These are phyloP conservation scores for Malassezia slooffiae DNA, from an alignment of 1,284 basidiomycete species.

Conservation along the genomic window DNA sequence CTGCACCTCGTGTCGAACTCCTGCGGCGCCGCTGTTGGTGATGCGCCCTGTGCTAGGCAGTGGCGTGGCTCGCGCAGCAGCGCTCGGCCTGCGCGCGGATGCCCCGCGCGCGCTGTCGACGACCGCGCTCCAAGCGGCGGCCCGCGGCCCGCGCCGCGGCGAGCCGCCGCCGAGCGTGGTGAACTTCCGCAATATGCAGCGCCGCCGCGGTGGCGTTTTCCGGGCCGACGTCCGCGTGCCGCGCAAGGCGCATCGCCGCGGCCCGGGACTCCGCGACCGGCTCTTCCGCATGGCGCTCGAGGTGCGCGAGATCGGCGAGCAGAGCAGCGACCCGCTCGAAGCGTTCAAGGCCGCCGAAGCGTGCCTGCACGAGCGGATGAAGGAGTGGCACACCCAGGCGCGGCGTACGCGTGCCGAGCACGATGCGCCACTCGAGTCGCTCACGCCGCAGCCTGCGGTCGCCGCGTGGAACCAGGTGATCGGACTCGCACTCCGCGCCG, in stretches of 20 bases:
- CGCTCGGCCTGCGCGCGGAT: too few relatives aligned
- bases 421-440: neutral
- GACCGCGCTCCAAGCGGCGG: too few relatives aligned
- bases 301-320: slow-evolving; percentile 1
- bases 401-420: slow-evolving; percentile 1
- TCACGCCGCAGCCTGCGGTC: slow-evolving; percentile 7
- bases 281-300: slow-evolving; percentile 6
- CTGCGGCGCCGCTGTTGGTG: too few relatives aligned
- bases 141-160: too few relatives aligned
- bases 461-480: slow-evolving; percentile 17
- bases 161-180: slow-evolving; percentile 8
- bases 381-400: slow-evolving; percentile 5
- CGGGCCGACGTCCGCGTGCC: slow-evolving; percentile 8
- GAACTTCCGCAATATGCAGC: slow-evolving; percentile 16
- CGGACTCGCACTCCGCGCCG: slow-evolving; percentile 4
- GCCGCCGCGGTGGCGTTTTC: slow-evolving; percentile 7
- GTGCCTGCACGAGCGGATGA: slow-evolving; percentile 4
- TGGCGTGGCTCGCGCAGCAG: too few relatives aligned
- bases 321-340: neutral
- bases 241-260: neutral
- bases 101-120: too few relatives aligned
- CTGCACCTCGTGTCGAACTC: too few relatives aligned
- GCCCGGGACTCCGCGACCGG: slow-evolving; percentile 8
- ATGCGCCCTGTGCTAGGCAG: too few relatives aligned
- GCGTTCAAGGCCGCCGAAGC: slow-evolving; percentile 4